These are phyloP conservation scores for Cladorrhinum sp. DNA, from an alignment of 2,329 filamentous ascomycete species.

Conservation along the genomic window DNA sequence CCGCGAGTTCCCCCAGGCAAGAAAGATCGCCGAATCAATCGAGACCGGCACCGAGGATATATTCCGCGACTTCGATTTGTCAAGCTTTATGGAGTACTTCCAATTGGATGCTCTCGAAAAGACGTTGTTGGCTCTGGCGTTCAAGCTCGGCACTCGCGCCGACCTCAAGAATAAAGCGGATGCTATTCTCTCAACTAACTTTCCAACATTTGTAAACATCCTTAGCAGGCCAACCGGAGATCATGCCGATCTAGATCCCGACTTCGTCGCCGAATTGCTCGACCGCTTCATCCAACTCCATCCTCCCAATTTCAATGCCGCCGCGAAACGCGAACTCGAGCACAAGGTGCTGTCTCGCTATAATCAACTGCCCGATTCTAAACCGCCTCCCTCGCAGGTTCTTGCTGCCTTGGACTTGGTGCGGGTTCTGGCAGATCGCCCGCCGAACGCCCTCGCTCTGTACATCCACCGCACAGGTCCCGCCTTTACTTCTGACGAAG, in stretches of 20 bases:
- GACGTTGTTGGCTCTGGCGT: conserved; percentile 81
- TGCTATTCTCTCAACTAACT: conserved; percentile 80
- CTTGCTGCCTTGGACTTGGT: conserved; percentile 68
- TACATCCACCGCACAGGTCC: conserved; percentile 72
- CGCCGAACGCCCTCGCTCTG: conserved; percentile 56
- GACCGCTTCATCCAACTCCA: conserved; percentile 86
- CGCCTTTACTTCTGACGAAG: conserved; percentile 71
- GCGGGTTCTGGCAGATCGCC: conserved; percentile 59
- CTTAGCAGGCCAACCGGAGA: conserved; percentile 64
- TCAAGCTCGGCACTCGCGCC: conserved; percentile 74
- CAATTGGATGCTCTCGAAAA: conserved; percentile 86
- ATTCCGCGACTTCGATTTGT: conserved; percentile 94
- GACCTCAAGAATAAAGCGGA: conserved; percentile 91
- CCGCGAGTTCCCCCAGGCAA: conserved; percentile 75
- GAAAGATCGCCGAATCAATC: conserved; percentile 89
- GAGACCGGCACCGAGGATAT: conserved; percentile 88
- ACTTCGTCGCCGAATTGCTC: conserved; percentile 75
- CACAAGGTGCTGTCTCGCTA: conserved; percentile 68
- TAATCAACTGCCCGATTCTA: conserved; percentile 55
- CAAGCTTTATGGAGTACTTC: conserved; percentile 93
- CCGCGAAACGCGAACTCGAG: conserved; percentile 66
- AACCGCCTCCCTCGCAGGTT: conserved; percentile 62
- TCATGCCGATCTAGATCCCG: conserved; percentile 62
- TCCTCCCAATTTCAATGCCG: conserved; percentile 78
- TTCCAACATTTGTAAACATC: conserved; percentile 71